These are phyloP conservation scores for Thraustochytrium striatum DNA, from an alignment of 352 stramenopile genomes.

Conservation along the genomic window DNA sequence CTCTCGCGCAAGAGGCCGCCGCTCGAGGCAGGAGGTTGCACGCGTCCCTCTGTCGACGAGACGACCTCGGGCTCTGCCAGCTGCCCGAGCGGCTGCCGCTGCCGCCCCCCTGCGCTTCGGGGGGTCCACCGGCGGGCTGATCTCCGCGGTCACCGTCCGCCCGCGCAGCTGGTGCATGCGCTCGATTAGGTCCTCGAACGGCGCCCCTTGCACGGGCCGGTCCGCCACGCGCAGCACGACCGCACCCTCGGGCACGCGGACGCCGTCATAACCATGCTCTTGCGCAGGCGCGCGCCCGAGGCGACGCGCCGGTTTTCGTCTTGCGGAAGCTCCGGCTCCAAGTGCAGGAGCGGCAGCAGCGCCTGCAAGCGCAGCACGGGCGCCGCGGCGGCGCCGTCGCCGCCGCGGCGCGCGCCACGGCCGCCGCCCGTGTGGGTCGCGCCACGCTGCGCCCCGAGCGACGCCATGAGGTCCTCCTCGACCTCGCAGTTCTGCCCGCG, in stretches of 20 bases:
- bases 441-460: not conserved
- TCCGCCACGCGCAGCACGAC: not conserved
- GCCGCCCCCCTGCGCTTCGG: not conserved
- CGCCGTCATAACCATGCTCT: not conserved
- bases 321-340: not conserved
- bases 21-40: no score
- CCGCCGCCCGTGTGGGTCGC: not conserved
- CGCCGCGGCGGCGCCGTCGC: not conserved
- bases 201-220: not conserved
- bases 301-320: conserved; percentile 24
- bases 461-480: not conserved
- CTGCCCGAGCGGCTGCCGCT: not conserved
- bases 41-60: not conserved
- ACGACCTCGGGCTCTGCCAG: not conserved
- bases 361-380: not conserved
- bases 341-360: not conserved
- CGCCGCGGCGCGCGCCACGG: not conserved
- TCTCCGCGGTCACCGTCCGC: not conserved
- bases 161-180: not conserved
- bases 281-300: not conserved
- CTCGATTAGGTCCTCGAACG: not conserved
- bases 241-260: not conserved
- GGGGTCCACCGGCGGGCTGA: not conserved
- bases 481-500: not conserved
- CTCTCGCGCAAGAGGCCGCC: no score